phyloP scores from a whole-genome alignment of 257 asterid species.

The Rhazya stricta region DNA sequence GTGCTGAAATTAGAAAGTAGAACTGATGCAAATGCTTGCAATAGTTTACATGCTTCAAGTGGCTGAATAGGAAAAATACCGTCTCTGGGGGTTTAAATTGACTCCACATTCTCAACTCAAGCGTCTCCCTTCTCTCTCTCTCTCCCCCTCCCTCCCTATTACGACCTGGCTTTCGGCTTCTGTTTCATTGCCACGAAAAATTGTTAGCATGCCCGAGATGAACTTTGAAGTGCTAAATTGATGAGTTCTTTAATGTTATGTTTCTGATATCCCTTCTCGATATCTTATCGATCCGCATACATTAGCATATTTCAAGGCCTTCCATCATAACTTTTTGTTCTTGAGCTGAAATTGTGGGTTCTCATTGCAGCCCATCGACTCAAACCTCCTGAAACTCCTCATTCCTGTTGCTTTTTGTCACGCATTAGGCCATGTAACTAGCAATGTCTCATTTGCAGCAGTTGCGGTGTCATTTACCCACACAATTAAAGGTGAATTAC shows the following conservation, averaged over 20 bases:
- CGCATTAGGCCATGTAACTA: conserved; percentile 77
- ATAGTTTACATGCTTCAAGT: not conserved
- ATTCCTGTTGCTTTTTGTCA: conserved; percentile 84
- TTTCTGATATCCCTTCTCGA: not conserved
- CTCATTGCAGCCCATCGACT: conserved; percentile 60
- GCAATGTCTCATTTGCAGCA: conserved; percentile 85
- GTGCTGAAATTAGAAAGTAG: not conserved
- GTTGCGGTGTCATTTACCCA: conserved; percentile 95
- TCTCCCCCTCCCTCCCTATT: not conserved
- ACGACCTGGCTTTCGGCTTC: not conserved
- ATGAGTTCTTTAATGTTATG: not conserved
- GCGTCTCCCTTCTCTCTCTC: not conserved
- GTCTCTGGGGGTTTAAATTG: not conserved
- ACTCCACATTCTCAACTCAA: not conserved
- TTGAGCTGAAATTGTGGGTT: conserved; percentile 12
- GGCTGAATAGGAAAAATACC: not conserved
- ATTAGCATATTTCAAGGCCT: not conserved
- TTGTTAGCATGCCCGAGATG: not conserved
- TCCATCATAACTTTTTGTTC: not conserved
- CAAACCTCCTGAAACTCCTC: conserved; percentile 69
- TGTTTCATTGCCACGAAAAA: not conserved
- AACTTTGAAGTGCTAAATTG: not conserved
- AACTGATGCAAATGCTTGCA: not conserved
- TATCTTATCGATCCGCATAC: not conserved
- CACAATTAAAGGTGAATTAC: conserved; percentile 68